Percentiles rank a stretch among this genome's conserved stretches.
Evolutionary conservation across 2,329 filamentous ascomycete species (phyloP).

Genomic region (Microcyclospora tardicrescens): DNA sequence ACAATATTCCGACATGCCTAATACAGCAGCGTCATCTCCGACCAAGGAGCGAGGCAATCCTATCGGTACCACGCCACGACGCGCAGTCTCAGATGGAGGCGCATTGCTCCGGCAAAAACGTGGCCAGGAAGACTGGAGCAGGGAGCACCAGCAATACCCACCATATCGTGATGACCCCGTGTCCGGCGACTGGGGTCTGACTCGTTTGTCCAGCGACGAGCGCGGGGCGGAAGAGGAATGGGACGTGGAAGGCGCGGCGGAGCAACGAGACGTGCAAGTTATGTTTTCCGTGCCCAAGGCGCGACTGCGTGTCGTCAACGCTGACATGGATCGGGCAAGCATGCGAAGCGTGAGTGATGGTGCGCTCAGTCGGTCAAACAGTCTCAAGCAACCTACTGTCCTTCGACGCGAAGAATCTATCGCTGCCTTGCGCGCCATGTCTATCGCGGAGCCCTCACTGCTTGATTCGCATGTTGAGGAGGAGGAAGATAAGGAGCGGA

Average conservation of each 20-base stretch:
- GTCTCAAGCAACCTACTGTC: conserved; percentile 1
- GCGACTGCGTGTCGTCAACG: conserved; percentile 79
- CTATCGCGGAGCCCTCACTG: conserved; percentile 2
- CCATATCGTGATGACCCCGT: conserved; percentile 22
- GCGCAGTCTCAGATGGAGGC: conserved; percentile 32
- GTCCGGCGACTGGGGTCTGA: conserved; percentile 22
- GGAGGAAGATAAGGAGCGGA: conserved; percentile 3
- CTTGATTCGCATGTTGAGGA: conserved; percentile 3
- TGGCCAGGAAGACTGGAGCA: conserved; percentile 28
- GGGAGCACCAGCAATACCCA: conserved; percentile 10
- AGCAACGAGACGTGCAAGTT: conserved; percentile 37
- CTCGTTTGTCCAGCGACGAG: conserved; percentile 12
- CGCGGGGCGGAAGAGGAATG: conserved; percentile 31
- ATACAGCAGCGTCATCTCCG: conserved; percentile 14
- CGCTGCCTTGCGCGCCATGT: conserved; percentile 1
- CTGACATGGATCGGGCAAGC: conserved; percentile 38
- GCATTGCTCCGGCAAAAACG: conserved; percentile 26
- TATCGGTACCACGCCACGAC: conserved; percentile 20
- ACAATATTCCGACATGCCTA: conserved; percentile 8
- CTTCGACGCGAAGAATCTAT: conserved; percentile 3
- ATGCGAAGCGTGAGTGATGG: conserved; percentile 23
- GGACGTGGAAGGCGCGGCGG: conserved; percentile 38
- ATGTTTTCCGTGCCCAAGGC: conserved; percentile 93
- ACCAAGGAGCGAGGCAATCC: conserved; percentile 7
- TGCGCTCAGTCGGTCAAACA: conserved; percentile 8